Evolutionary conservation across 2,329 filamentous ascomycete genomes (phyloP).

Genomic region (Pseudocercospora macadamiae): DNA sequence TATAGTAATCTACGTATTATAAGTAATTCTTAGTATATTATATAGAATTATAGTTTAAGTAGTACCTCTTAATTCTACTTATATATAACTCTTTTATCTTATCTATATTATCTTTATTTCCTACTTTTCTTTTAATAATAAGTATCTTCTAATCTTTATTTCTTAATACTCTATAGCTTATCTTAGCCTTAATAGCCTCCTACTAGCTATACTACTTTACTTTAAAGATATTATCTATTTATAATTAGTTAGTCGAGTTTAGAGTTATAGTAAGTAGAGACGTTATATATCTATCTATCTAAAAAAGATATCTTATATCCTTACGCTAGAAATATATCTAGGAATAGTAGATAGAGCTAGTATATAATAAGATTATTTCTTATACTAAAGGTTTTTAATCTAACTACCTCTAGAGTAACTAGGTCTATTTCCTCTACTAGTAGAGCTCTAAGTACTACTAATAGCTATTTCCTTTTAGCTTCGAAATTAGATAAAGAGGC

Average conservation of each 20-base stretch:
- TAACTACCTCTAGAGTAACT: background rate
- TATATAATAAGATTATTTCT: background rate
- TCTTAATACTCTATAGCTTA: background rate
- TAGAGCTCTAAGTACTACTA: background rate
- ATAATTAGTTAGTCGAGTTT: no score
- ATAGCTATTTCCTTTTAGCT: background rate
- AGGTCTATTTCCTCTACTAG: background rate
- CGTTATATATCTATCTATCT: background rate
- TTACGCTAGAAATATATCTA: background rate
- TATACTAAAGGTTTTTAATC: background rate
- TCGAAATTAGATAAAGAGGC: background rate
- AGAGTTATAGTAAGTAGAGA: no score
- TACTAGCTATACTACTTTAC: background rate
- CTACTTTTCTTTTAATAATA: no score
- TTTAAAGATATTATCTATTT: background rate
- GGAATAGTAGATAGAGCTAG: background rate
- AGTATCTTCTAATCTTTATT: background rate
- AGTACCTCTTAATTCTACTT: no score
- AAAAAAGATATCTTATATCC: background rate
- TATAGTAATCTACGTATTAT: no score
- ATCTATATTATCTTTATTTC: background rate
- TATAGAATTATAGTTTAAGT: no score
- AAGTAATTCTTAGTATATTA: no score
- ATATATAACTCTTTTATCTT: no score
- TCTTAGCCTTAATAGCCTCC: background rate